Base-by-base conservation (phyloP, 805 yeast genomes). In the Yarrowia porcina region DNA sequence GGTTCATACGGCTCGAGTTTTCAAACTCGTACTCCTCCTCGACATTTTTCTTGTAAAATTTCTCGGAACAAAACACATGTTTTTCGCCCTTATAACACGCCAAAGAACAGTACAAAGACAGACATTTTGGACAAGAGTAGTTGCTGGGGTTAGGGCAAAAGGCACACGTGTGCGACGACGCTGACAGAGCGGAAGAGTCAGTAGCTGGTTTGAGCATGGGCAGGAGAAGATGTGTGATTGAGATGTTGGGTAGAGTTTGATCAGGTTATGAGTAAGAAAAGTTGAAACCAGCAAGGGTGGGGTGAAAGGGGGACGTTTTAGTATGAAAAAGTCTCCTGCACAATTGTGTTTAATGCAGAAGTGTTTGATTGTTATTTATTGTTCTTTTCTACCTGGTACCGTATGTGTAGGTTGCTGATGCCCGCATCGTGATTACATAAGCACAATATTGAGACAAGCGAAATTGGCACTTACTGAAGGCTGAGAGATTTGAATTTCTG, bases 61-160 rank as follows among this genome's bases (percentile, higher is more conserved):
- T 27, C 32, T 67, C 68, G 6, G 68, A 47, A 18, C 69, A 67
- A 8, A 39, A 44, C n/a, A 21, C 35, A 39, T 67, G 69, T 10
- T 52, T 54, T 4, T 49, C 49, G n/a, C 63, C 33, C 38, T 64
- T 65, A 39, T 67, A 67, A 33, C 69, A 67, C 10, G 30, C 41
- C 35, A 67, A 38, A 3, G 67, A 61, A 44, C 69, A 67, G 61
- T 67, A 67, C 23, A 47, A 41, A n/a, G 39, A 36, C 3, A 25
- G 12, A 41, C 69, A 67, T 28, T 62, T 64, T 6, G 69, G 69
- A 39, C 69, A 67, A 5, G 49, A 44, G 56, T 67, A 67, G n/a
- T 57, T 44, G 36, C 67, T 67, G 17, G 28, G 35, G 2, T 56
- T 47, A 1, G 59, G 12, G 25, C 59, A 52, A 11, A 52, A 52